Base-by-base conservation (phyloP, 768 basidiomycete genomes). In the Lactifluus hygrophoroides region DNA sequence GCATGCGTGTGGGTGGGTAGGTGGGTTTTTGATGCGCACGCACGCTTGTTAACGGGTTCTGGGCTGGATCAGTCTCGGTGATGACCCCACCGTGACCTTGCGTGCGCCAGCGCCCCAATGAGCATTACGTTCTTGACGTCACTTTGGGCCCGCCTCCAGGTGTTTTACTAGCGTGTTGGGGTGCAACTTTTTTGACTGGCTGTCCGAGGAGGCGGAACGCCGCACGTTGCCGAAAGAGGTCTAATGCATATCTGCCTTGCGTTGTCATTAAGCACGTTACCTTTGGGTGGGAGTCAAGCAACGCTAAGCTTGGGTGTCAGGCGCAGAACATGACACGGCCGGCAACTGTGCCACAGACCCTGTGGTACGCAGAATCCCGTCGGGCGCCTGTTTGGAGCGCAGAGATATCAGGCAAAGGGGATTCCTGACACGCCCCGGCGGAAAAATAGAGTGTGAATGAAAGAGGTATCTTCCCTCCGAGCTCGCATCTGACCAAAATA, bases 281-380 rank as follows among this genome's bases (percentile, higher is more conserved):
- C 49, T 32, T 46, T n/a, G n/a, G n/a, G n/a, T n/a, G n/a, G 44
- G 40, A 44, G 47, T 48, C 52, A 54, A 59, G 35, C 32, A 42
- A 56, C 54, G 45, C 34, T 50, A 55, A 60, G 53, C 42, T n/a
- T 45, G 43, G 42, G 23, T 42, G 58, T 59, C 52, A 59, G 58
- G 47, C 54, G 43, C 54, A 54, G 48, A 5, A 25, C 42, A 45
- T 51, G 54, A 38, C 48, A 46, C 43, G 43, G 35, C 54, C 59
- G 59, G 59, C 55, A 54, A 60, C 54, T 60, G 59, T 56, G 59
- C 54, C 59, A 56, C 40, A 45, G 59, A 60, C 43, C 54, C 32
- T 50, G 54, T 56, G 43, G 58, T 56, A 28, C 38, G 49, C 49
- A 60, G 59, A 55, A 51, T 19, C 43, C 59, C 59, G 54, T 56